Base-by-base conservation (phyloP, 164 flowering plant genomes). In the Berberis thunbergii region DNA sequence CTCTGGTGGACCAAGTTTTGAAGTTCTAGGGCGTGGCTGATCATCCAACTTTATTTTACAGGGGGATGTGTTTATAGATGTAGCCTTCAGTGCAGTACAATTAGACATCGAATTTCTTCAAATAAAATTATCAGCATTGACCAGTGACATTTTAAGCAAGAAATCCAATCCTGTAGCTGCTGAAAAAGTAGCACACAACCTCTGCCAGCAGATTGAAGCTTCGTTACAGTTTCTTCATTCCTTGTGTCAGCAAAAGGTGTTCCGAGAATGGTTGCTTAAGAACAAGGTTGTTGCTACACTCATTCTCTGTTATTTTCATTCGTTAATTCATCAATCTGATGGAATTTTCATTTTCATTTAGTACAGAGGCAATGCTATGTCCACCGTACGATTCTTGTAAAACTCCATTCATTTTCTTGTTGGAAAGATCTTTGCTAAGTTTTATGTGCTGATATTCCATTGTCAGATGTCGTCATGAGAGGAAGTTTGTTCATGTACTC, bases 161-260 rank as follows among this genome's bases (percentile, higher is more conserved):
- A 69, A 74, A 41, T 67, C 78, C 54, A 68, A 62, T 67, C 68
- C 72, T 71, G 44, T 53, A 43, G 57, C 70, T 49, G 75, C 73
- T 63, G 94, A 81, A 64, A 80, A 73, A 67, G 59, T 67, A 55
- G 73, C 79, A 58, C 79, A 67, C 60, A 77, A 67, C 66, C 78
- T 85, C 62, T 86, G 94, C 75, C 92, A 78, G 74, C 98, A 95
- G 67, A 88, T 91, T 61, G 99, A 89, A 69, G 93, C 90, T 72
- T 89, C 96, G 59, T 70, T 91, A 57, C 96, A 87, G 79, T 84
- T 88, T 80, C 82, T 95, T 62, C 88, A 79, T 67, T 84, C 86
- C 45, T 54, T 89, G 64, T 86, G 90, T 81, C 94, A 95, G 52
- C 94, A 88, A 62, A 89, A 86, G 70, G 44, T 70, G 64, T 91